Evolutionary conservation across 495 filamentous ascomycete species (phyloP), one percentile per base, ranked within the genome.

Genomic region (Talaromyces thailandensis): DNA sequence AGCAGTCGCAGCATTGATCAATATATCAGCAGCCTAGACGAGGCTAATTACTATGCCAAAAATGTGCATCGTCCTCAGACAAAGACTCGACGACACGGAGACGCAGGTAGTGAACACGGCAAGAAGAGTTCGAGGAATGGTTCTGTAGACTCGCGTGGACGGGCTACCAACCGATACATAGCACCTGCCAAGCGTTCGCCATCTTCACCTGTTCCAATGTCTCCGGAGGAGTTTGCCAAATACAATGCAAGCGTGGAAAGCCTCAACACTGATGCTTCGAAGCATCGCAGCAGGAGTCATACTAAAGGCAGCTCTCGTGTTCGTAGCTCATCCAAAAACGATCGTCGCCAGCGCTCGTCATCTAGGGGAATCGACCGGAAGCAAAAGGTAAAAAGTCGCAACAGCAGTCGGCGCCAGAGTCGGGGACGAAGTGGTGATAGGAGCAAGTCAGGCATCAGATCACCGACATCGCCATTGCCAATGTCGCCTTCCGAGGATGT

Each of bases 121-220:
- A 65, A 84, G 68, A 66, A 77, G 48, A 71, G 69, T 26, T 68
- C 72, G 14, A 80, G 86, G 11, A 87, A 89, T n/a, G 70, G 68
- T 8, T 92, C 89, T 11, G 82, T 84, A 65, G 86, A 87, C 61
- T 84, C 86, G 26, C 85, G 89, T 48, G 89, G 88, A 21, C 81
- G 88, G 40, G 80, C 79, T 56, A 78, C 80, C 8, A 76, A 81
- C 60, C 84, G 86, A 51, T 89, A 88, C 64, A 89, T 91, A 64
- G 88, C 86, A 43, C 88, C 92, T 29, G 88, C 90, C 6, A 95
- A 96, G 69, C 81, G 90, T 5, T 96, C 92, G 6, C 92, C 92
- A 4, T 93, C 90, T 50, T 96, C 92, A 9, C 92, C 92, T 0
- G 84, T 95, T 12, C 90, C 91, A 18, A 96, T 96, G 92, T 93